These are phyloP conservation scores for Aspergillus chevalieri DNA, from an alignment of 2,329 filamentous ascomycete genomes.

Conservation along the genomic window DNA sequence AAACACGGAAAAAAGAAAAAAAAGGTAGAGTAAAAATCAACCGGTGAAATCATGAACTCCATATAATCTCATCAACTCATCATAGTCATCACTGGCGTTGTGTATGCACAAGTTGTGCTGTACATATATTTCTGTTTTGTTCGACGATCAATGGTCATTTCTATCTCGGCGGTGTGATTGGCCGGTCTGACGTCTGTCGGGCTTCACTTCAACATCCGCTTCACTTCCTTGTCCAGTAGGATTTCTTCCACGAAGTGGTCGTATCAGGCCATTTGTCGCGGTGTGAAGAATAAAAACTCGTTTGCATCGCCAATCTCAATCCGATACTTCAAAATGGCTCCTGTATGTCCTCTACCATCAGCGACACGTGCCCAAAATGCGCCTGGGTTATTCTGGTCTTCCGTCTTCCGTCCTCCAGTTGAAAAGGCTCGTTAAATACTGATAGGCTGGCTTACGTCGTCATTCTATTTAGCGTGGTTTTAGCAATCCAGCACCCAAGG, in stretches of 20 bases:
- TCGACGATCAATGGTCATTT: background rate
- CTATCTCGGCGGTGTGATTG: background rate
- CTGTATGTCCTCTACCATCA: conserved; percentile 19
- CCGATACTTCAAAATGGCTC: conserved; percentile 21
- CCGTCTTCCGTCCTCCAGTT: background rate
- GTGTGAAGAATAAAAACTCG: too few species aligned
- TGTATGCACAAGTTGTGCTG: background rate
- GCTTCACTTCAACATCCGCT: background rate
- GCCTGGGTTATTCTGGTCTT: too few species aligned
- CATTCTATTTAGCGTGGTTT: conserved; percentile 36
- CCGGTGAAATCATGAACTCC: background rate
- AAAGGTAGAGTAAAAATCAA: background rate
- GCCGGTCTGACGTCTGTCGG: background rate
- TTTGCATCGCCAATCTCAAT: too few species aligned
- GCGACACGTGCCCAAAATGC: background rate
- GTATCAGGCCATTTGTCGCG: too few species aligned
- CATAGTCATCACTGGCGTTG: background rate
- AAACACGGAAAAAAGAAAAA: background rate
- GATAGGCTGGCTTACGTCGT: conserved; percentile 1
- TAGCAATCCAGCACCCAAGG: conserved; percentile 44
- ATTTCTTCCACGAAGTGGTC: too few species aligned
- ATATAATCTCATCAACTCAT: background rate
- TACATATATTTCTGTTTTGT: background rate
- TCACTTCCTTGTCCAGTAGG: background rate
- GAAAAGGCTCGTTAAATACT: background rate